These are phyloP conservation scores for Clavariopsis aquatica DNA, from an alignment of 495 filamentous ascomycete genomes.

Conservation along the genomic window DNA sequence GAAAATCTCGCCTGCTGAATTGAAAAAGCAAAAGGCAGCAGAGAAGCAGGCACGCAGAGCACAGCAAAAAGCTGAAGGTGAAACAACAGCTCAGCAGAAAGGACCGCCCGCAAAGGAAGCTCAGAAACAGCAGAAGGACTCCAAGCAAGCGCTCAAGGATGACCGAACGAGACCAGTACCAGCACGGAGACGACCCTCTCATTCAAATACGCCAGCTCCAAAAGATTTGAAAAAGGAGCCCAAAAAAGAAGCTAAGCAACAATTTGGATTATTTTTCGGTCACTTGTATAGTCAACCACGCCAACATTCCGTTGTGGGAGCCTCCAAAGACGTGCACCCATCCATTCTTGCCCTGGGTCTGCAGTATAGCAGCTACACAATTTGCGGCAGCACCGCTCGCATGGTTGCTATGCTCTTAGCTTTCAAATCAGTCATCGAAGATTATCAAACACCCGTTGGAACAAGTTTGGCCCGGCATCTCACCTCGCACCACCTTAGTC, in stretches of 20 bases:
- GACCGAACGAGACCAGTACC: constrained; percentile 33
- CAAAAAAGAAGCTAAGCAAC: constrained; percentile 65
- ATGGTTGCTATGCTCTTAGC: constrained; percentile 84
- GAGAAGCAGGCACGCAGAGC: constrained; percentile 64
- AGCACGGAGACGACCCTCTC: constrained; percentile 50
- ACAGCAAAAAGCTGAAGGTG: constrained; percentile 55
- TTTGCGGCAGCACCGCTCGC: constrained; percentile 87
- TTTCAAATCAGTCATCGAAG: constrained; percentile 88
- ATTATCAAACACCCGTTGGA: constrained; percentile 82
- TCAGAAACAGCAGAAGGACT: constrained; percentile 43
- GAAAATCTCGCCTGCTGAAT: constrained; percentile 34
- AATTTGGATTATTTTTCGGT: constrained; percentile 71
- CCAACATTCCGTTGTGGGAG: constrained; percentile 70
- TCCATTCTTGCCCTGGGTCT: constrained; percentile 81
- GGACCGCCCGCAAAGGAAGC: constrained; percentile 20
- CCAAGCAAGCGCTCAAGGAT: constrained; percentile 50
- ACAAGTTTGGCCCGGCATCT: constrained; percentile 86
- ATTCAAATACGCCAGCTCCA: constrained; percentile 45
- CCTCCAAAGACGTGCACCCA: constrained; percentile 86
- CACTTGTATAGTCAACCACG: constrained; percentile 77
- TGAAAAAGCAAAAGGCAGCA: constrained; percentile 38
- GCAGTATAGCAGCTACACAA: constrained; percentile 83
- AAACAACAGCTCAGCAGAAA: constrained; percentile 23
- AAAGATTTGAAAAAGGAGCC: constrained; percentile 40
- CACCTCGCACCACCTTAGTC: constrained; percentile 84